phyloP scores from a whole-genome alignment of 1,139 yeast genomes.

The Sugiyamaella pinicola region DNA sequence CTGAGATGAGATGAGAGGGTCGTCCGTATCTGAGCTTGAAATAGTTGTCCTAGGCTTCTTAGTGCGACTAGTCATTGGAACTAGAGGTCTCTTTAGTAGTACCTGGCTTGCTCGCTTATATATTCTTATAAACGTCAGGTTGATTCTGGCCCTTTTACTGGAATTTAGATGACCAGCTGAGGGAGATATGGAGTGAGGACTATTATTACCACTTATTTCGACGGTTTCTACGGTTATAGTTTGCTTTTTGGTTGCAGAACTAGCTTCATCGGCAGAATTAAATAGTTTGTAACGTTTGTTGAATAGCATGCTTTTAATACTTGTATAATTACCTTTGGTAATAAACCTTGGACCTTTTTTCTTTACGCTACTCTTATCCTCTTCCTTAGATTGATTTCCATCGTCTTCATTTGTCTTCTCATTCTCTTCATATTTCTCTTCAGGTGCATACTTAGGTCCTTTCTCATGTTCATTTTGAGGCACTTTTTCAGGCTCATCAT shows the following conservation, averaged over 20 bases:
- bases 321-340: not conserved
- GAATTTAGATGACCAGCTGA: not conserved
- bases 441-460: not conserved
- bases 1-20: not conserved
- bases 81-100: not conserved
- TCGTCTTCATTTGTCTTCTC: not conserved
- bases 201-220: not conserved
- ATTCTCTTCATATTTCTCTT: not conserved
- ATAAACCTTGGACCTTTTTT: not conserved
- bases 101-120: conserved; percentile 12
- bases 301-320: not conserved
- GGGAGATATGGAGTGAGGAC: not conserved
- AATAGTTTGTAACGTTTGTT: not conserved
- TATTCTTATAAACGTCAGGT: not conserved
- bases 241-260: not conserved
- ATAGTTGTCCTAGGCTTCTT: conserved; percentile 5
- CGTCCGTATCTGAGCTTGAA: not conserved
- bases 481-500: not conserved
- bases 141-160: conserved; percentile 2
- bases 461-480: not conserved
- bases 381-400: not conserved
- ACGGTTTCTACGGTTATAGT: not conserved
- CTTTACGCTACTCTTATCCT: not conserved
- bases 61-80: conserved; percentile 1
- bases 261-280: not conserved